Conservation (phyloP, 495 filamentous ascomycete species). For the Oleoguttula mirabilis region DNA sequence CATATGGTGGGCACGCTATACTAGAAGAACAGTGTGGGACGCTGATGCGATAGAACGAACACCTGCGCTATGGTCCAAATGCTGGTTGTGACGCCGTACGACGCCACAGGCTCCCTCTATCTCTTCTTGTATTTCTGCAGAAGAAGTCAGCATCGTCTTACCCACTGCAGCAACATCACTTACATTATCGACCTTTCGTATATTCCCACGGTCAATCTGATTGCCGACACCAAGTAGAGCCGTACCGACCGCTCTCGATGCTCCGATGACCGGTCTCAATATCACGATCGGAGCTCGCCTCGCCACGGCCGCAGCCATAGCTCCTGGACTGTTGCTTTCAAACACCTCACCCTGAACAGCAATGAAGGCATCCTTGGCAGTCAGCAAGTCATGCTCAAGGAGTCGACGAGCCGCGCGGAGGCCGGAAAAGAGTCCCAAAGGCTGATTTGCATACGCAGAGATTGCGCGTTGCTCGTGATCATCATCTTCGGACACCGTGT, state of each 20-base stretch:
- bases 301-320: conserved; percentile 67
- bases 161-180: no score
- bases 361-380: conserved; percentile 80
- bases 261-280: conserved; percentile 78
- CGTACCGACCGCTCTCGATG: conserved; percentile 78
- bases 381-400: conserved; percentile 72
- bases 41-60: no score
- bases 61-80: no score
- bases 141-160: no score
- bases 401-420: conserved; percentile 68
- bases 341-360: conserved; percentile 87
- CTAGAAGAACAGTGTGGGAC: no score
- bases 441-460: conserved; percentile 86
- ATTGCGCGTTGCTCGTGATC: conserved; percentile 37
- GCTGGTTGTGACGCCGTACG: no score
- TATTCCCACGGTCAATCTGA: conserved; percentile 71
- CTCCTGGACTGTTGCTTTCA: conserved; percentile 72
- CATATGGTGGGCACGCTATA: no score
- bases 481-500: conserved; percentile 54
- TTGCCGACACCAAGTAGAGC: conserved; percentile 90
- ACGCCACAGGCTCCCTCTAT: no score
- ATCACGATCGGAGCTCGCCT: conserved; percentile 81
- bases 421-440: conserved; percentile 73
- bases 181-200: conserved; percentile 77
- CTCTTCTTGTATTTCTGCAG: no score